Base-by-base conservation (phyloP, 495 filamentous ascomycete genomes). In the Astrocystis sublimbata region DNA sequence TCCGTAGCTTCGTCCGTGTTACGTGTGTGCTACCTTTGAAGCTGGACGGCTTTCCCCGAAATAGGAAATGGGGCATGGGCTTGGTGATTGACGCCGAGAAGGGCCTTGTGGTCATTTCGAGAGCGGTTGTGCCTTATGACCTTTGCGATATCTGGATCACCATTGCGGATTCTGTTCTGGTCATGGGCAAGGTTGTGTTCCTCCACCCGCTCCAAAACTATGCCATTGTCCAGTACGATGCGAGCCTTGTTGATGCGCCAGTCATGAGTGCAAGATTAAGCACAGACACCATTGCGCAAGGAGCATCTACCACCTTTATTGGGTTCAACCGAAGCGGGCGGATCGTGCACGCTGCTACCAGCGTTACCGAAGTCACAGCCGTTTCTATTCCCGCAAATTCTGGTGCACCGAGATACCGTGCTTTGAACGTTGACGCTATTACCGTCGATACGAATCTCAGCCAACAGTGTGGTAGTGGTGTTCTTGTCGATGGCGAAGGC, bases 131-230 rank as follows among this genome's bases (percentile, higher is more conserved):
- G 7, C 94, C 94, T 13, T 97, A 96, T 68, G 92, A 99, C 74
- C 82, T 99, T 21, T 97, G 93, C 73, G 94, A 99, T 73, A 93
- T 99, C 66, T 89, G 87, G 59, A 83, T 98, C 71, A 97, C 92
- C 6, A 91, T 99, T 57, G 94, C 94, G 15, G 96, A 99, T 68
- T 96, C 92, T 13, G 89, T 98, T 67, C 90, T 97, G 56, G 90
- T 98, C 15, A 88, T 90, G 59, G 94, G 90, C 61, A 97, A 96
- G 73, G 90, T 99, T 15, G 81, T 97, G 21, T 99, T 99, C 80
- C 82, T 99, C 78, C 94, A 99, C 74, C 94, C 94, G n/a, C 79
- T 98, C 31, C 96, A 97, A 71, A 99, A 99, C 73, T 99, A 97
- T 76, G 89, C 88, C 63, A 89, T 99, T 67, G 84, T 99, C 58